Evolutionary conservation across 306 rosid species (phyloP).

Genomic region (Prunus kanzakura): DNA sequence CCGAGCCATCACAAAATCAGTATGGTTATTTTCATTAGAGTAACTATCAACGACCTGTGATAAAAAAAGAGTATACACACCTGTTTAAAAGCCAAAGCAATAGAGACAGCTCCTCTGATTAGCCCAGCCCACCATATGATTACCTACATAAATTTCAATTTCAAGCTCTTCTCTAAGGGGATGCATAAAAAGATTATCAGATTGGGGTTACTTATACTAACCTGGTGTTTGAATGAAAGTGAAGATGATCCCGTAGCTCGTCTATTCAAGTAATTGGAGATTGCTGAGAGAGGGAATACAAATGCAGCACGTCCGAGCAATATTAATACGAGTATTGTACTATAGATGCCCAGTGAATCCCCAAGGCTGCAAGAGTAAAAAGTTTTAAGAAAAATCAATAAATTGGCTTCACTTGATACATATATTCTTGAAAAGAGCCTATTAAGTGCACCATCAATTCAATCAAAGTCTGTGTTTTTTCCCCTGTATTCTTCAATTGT

Average conservation of each 20-base stretch:
- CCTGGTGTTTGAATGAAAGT: constrained; percentile 73
- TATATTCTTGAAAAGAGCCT: neutral
- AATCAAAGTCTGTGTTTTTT: neutral
- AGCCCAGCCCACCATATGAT: constrained; percentile 97
- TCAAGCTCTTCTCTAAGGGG: neutral
- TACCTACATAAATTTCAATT: constrained; percentile 34
- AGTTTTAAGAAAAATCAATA: constrained; percentile 2
- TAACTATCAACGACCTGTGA: neutral
- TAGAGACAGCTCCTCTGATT: constrained; percentile 90
- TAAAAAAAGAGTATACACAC: constrained; percentile 11
- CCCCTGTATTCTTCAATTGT: neutral
- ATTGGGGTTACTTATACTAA: constrained; percentile 9
- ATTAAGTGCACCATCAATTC: neutral
- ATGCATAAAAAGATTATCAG: neutral
- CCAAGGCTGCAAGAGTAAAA: constrained; percentile 47
- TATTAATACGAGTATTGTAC: constrained; percentile 52
- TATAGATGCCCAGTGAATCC: constrained; percentile 49
- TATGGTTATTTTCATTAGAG: neutral
- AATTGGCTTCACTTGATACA: neutral
- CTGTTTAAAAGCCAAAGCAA: constrained; percentile 94
- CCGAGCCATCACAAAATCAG: neutral
- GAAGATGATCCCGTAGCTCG: constrained; percentile 33
- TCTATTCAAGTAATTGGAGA: constrained; percentile 58
- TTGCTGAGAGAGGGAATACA: constrained; percentile 75
- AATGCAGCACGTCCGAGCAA: constrained; percentile 82